Evolutionary conservation across 2,329 filamentous ascomycete genomes (phyloP), one percentile per base, ranked within the genome.

Genomic region (Raffaelea ambrosiae): DNA sequence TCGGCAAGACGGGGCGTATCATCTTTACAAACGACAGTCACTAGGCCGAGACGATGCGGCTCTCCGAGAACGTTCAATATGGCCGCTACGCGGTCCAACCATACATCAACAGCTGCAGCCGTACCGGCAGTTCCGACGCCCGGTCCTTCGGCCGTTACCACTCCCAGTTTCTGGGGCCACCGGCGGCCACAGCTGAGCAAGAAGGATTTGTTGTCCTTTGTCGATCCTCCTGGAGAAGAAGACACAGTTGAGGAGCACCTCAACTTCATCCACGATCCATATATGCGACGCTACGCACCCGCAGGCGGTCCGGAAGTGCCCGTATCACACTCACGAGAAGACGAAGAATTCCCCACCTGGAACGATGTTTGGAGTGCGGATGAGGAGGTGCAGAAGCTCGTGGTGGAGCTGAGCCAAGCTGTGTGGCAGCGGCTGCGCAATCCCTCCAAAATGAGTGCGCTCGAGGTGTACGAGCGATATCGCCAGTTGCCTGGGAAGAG

Each of bases 211-310:
- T 64, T 81, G 49, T 67, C 64, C 0, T 64, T 81, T 42, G 70
- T 84, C 40, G 70, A 73, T 39, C 67, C 71, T 19, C 72, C 73
- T 39, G 66, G 70, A 44, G 67, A 68, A 40, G 68, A 68, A 43
- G 65, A 65, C 18, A 66, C 66, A 5, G 71, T 75, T 11, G 70
- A 79, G 14, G 74, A 80, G 23, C 70, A 79, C 51, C 62, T 81
- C 39, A 63, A 72, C 31, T 69, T 71, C 40, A 58, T 77, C 42
- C 67, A 66, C 21, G 74, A 80, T 50, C 77, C 76, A 0, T 78
- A 74, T 52, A 65, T 72, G 43, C 67, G 73, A 29, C 69, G 73
- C 14, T 80, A 78, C 55, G 77, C 77, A 9, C 65, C 64, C 8
- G 60, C 73, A 2, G 68, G 76, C 47, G 71, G 68, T 0, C 74